A percentile compares a stretch with the other conserved stretches of the same genome.
phyloP scores from a whole-genome alignment of 305 asterid genomes.

The Rubia occidens region DNA sequence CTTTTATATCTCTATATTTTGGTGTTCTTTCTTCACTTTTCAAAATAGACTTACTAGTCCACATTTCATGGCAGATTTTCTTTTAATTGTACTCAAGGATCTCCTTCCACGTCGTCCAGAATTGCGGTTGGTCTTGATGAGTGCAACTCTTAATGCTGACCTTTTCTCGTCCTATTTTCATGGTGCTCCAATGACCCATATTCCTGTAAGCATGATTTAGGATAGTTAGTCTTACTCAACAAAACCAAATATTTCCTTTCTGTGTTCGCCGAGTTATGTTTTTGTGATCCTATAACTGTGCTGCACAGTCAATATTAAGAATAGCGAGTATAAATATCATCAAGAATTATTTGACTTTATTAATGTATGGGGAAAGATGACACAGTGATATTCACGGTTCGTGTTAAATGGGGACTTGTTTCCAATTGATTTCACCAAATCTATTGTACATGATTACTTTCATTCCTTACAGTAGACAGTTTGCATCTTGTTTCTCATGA shows the following conservation, averaged over 20 bases:
- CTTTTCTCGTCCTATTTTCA: conserved; percentile 84
- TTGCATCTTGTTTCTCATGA: background rate
- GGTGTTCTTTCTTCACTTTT: conserved; percentile 1
- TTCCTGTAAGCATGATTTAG: conserved; percentile 53
- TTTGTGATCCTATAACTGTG: conserved; percentile 4
- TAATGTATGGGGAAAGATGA: background rate
- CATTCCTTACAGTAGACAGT: background rate
- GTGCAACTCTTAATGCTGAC: conserved; percentile 89
- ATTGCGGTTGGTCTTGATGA: conserved; percentile 74
- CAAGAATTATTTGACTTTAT: background rate
- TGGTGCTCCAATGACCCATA: conserved; percentile 78
- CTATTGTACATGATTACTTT: background rate
- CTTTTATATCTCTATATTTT: conserved; percentile 13
- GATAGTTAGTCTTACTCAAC: background rate
- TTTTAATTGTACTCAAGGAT: conserved; percentile 81
- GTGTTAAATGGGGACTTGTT: background rate
- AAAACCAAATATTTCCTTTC: background rate
- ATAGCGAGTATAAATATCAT: background rate
- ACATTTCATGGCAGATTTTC: conserved; percentile 64
- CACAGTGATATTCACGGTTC: background rate
- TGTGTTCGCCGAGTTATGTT: background rate
- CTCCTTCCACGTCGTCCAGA: conserved; percentile 88
- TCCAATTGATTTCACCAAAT: background rate
- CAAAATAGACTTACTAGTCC: conserved; percentile 8
- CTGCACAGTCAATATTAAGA: background rate